Evolutionary conservation across 2,329 filamentous ascomycete species (phyloP).

Genomic region (Plenodomus lindquistii): DNA sequence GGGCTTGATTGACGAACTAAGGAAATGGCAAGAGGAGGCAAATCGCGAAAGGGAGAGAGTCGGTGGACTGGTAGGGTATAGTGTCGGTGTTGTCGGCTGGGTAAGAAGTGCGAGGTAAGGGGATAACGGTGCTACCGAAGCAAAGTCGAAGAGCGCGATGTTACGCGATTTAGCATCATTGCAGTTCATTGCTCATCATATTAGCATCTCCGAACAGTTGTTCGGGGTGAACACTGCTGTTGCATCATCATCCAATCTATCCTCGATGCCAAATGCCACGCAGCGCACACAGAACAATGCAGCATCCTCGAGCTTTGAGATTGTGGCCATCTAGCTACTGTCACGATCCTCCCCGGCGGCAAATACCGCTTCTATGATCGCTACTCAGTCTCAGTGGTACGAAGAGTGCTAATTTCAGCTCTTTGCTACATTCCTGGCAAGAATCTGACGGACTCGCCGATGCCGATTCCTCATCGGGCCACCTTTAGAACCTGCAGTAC

Average conservation of each 20-base stretch:
- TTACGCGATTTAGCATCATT: not conserved
- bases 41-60: constrained; percentile 72
- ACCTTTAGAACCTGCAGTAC: not conserved
- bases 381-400: not conserved
- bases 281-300: not conserved
- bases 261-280: not conserved
- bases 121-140: not conserved
- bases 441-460: not conserved
- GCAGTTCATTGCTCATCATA: not conserved
- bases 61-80: constrained; percentile 80
- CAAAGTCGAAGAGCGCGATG: not conserved
- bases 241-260: not conserved
- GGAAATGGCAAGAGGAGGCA: constrained; percentile 73
- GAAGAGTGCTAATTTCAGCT: not conserved
- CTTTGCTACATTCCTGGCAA: not conserved
- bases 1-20: constrained; percentile 62
- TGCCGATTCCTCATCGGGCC: not conserved
- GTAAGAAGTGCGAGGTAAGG: constrained; percentile 58
- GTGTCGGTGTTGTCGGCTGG: constrained; percentile 82
- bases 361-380: not conserved
- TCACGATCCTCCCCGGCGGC: not conserved
- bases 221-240: too few relatives aligned
- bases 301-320: not conserved
- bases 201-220: too few relatives aligned
- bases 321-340: not conserved